Evolutionary conservation across 306 rosid genomes (phyloP).

Genomic region (Neltuma alba): DNA sequence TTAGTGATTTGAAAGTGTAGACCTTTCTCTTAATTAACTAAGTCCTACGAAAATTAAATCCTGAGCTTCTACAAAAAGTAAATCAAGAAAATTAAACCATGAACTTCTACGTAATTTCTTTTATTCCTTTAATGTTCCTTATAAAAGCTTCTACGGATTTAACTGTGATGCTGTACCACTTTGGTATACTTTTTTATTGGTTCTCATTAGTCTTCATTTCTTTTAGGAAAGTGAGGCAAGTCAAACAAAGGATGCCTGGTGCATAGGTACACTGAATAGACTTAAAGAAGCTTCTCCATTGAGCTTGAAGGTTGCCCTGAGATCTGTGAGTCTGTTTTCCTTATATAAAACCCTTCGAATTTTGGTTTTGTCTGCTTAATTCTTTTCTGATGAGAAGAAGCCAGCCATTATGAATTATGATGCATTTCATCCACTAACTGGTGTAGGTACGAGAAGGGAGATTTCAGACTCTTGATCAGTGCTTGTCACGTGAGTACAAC

Average conservation of each 20-base stretch:
- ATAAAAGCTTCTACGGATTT: neutral
- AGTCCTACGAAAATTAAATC: neutral
- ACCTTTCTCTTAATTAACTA: neutral
- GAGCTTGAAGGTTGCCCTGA: slow-evolving; percentile 87
- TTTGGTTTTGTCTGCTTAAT: neutral
- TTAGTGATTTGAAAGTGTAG: neutral
- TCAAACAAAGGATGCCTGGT: slow-evolving; percentile 81
- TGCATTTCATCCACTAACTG: slow-evolving; percentile 22
- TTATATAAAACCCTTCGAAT: neutral
- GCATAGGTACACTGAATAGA: slow-evolving; percentile 62
- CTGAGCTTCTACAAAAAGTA: neutral
- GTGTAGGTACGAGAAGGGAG: slow-evolving; percentile 84
- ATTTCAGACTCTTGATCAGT: slow-evolving; percentile 83
- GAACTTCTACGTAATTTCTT: slow-evolving; percentile 7
- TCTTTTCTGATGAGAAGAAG: slow-evolving; percentile 11
- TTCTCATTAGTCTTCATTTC: slow-evolving; percentile 21
- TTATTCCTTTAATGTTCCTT: neutral
- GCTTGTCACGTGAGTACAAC: slow-evolving; percentile 79
- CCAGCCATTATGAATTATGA: neutral
- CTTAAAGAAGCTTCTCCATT: slow-evolving; percentile 87
- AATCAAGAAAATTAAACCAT: neutral
- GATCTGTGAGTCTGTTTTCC: slow-evolving; percentile 71
- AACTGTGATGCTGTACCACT: neutral
- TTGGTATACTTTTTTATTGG: neutral
- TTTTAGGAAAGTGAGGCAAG: slow-evolving; percentile 68